Evolutionary conservation across 371 early-diverging fungal species (phyloP).

Genomic region (Chytridium lagenaria): DNA sequence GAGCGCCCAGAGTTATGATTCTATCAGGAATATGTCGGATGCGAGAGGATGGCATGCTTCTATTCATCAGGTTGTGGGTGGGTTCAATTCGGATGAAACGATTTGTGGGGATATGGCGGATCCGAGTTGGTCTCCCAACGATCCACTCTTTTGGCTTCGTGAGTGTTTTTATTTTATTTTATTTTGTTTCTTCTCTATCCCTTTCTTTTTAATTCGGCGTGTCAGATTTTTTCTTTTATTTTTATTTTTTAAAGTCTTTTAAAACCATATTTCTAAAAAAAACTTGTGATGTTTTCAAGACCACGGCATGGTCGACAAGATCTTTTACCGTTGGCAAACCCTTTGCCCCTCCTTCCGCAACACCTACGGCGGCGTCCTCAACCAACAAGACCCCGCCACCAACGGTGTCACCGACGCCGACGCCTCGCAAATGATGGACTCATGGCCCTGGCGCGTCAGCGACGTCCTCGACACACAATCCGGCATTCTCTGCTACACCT

Average conservation of each 20-base stretch:
- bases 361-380: constrained; percentile 28
- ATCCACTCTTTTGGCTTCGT: constrained; percentile 32
- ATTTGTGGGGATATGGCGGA: constrained; percentile 34
- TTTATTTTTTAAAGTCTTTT: not conserved
- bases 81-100: not conserved
- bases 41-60: constrained; percentile 15
- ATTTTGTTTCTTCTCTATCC: no score
- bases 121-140: constrained; percentile 25
- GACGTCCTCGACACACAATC: constrained; percentile 29
- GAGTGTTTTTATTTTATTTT: constrained; percentile 1
- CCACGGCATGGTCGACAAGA: constrained; percentile 34
- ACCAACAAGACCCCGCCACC: not conserved
- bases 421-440: constrained; percentile 14
- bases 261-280: no score
- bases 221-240: not conserved
- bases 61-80: constrained; percentile 17
- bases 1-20: constrained; percentile 16
- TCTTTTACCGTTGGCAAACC: constrained; percentile 34
- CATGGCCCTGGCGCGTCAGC: constrained; percentile 10
- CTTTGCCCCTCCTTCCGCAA: constrained; percentile 21
- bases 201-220: no score
- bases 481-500: constrained; percentile 33
- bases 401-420: not conserved
- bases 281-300: no score
- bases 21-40: constrained; percentile 16